Conservation (phyloP, 2,329 filamentous ascomycete species). For the Helotiales sp. region DNA sequence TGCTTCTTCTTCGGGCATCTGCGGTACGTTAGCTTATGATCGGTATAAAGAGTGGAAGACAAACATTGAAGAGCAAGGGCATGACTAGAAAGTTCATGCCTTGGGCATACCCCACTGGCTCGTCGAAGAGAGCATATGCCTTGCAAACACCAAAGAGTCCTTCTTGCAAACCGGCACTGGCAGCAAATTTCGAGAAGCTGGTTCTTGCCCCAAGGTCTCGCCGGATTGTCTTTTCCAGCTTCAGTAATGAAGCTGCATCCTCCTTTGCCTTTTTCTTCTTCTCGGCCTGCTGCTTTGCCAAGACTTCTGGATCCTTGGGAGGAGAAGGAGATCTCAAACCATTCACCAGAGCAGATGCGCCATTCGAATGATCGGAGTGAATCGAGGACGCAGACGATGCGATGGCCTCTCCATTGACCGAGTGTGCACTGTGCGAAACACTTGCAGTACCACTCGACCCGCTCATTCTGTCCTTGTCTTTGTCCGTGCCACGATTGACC, state of each 20-base stretch:
- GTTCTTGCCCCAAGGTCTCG: slow-evolving; percentile 89
- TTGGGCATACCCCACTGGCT: slow-evolving; percentile 93
- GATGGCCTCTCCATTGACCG: slow-evolving; percentile 53
- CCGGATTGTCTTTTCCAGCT: slow-evolving; percentile 88
- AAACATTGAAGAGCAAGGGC: slow-evolving; percentile 90
- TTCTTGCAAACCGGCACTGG: slow-evolving; percentile 87
- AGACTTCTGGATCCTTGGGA: slow-evolving; percentile 61
- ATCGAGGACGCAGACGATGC: slow-evolving; percentile 83
- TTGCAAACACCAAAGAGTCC: slow-evolving; percentile 95
- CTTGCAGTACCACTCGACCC: slow-evolving; percentile 38
- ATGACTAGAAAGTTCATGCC: slow-evolving; percentile 99
- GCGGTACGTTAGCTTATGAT: slow-evolving; percentile 28
- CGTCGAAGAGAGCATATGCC: slow-evolving; percentile 93
- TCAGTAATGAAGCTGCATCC: slow-evolving; percentile 70
- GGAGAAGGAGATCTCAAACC: slow-evolving; percentile 56
- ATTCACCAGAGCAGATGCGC: slow-evolving; percentile 55
- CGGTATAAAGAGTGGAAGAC: slow-evolving; percentile 31
- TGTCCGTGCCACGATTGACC: slow-evolving; percentile 75
- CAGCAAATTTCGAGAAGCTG: slow-evolving; percentile 94
- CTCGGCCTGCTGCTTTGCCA: slow-evolving; percentile 67
- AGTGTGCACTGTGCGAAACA: slow-evolving; percentile 50
- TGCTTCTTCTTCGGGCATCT: slow-evolving; percentile 97
- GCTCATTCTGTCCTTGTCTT: slow-evolving; percentile 65
- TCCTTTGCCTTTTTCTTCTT: slow-evolving; percentile 79
- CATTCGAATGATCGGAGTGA: slow-evolving; percentile 72